phyloP scores from a whole-genome alignment of 1,284 basidiomycete species.

The Xerocomus amazonicus region DNA sequence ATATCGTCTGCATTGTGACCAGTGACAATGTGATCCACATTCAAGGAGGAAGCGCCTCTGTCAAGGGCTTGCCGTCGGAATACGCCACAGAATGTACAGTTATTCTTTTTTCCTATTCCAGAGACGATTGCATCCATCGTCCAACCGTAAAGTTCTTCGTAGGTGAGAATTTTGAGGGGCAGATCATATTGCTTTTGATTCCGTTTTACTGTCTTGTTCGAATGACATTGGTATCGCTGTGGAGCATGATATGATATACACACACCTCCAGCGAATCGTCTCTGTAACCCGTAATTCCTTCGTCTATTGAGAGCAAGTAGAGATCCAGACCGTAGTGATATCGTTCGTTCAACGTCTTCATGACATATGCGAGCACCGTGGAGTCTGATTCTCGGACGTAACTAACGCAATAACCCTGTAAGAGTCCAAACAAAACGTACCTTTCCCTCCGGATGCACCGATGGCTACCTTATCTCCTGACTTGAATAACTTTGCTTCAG shows the following conservation, averaged over 20 bases:
- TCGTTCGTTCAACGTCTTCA: constrained; percentile 93
- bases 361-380: constrained; percentile 94
- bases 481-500: constrained; percentile 76
- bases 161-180: constrained; percentile 94
- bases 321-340: constrained; percentile 92
- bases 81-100: constrained; percentile 99
- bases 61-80: constrained; percentile 96
- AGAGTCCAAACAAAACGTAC: constrained; percentile 38
- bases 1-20: constrained; percentile 99
- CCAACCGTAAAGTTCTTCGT: constrained; percentile 98
- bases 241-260: background rate
- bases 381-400: constrained; percentile 63
- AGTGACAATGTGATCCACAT: constrained; percentile 97
- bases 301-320: constrained; percentile 95
- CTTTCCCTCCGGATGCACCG: constrained; percentile 97
- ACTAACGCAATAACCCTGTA: background rate
- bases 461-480: constrained; percentile 95
- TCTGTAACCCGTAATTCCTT: constrained; percentile 97
- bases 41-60: constrained; percentile 83
- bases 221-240: constrained; percentile 5
- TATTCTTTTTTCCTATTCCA: constrained; percentile 95
- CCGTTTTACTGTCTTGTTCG: constrained; percentile 85
- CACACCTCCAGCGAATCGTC: constrained; percentile 94
- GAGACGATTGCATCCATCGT: constrained; percentile 98
- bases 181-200: constrained; percentile 96